phyloP scores from a whole-genome alignment of 345 rosid species.

The Raphanus raphanistrum region DNA sequence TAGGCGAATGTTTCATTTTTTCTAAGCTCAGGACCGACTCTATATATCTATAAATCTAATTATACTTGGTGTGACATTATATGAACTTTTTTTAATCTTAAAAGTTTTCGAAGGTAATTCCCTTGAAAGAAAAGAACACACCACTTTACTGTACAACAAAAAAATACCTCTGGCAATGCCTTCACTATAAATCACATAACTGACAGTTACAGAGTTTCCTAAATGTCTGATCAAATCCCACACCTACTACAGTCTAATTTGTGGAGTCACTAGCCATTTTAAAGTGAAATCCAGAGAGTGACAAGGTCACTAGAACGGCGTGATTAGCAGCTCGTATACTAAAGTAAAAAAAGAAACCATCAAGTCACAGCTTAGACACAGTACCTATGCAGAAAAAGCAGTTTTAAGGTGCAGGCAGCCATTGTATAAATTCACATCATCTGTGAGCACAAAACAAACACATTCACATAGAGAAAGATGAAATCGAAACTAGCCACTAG shows the following conservation, averaged over 20 bases:
- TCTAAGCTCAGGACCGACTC: too few species aligned
- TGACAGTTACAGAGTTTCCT: too few species aligned
- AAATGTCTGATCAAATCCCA: not conserved
- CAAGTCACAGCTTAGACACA: constrained; percentile 16
- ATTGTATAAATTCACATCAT: constrained; percentile 7
- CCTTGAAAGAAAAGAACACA: too few species aligned
- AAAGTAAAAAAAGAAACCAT: not conserved
- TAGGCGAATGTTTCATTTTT: too few species aligned
- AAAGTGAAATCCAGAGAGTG: not conserved
- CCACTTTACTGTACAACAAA: too few species aligned
- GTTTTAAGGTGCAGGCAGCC: not conserved
- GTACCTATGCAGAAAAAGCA: not conserved
- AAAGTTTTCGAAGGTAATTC: too few species aligned
- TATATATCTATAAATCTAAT: too few species aligned
- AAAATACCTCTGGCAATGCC: too few species aligned
- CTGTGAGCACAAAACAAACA: constrained; percentile 22
- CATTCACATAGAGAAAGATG: constrained; percentile 17
- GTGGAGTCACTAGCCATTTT: not conserved
- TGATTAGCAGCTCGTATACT: not conserved
- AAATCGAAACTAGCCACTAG: constrained; percentile 7
- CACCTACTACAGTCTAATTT: not conserved
- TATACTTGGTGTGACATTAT: too few species aligned
- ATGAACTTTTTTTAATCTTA: too few species aligned
- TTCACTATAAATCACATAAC: too few species aligned
- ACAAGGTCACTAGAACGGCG: not conserved